Percentiles rank a stretch among this genome's conserved stretches.
Conservation (phyloP, 768 basidiomycete genomes). For the Cantharellus anzutake region DNA sequence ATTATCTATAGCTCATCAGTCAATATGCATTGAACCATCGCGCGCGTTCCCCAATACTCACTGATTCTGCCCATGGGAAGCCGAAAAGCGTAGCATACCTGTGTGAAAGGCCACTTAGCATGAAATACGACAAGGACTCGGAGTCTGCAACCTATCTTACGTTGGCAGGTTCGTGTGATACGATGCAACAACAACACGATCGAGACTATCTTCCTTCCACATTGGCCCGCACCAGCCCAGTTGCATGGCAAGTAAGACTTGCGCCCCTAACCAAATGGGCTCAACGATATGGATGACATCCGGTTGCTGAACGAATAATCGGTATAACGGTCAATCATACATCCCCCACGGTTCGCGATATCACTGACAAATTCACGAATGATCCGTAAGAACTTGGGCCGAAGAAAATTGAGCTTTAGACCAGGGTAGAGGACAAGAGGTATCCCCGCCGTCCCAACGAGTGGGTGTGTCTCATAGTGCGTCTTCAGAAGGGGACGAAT, state of each 20-base stretch:
- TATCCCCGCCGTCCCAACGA: slow-evolving; percentile 23
- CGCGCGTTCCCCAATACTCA: not conserved
- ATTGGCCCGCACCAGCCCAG: slow-evolving; percentile 19
- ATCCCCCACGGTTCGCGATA: not conserved
- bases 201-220: not conserved
- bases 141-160: slow-evolving; percentile 9
- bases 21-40: not conserved
- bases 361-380: slow-evolving; percentile 17
- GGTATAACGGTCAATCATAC: not conserved
- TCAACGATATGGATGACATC: slow-evolving; percentile 28
- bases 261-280: slow-evolving; percentile 29
- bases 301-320: slow-evolving; percentile 11
- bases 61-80: slow-evolving; percentile 18
- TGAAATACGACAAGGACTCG: not conserved
- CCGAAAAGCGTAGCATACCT: slow-evolving; percentile 25
- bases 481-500: not conserved
- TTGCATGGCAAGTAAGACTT: slow-evolving; percentile 22
- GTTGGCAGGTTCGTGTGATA: slow-evolving; percentile 24
- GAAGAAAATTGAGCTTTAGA: slow-evolving; percentile 23
- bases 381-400: slow-evolving; percentile 20
- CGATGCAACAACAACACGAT: slow-evolving; percentile 17
- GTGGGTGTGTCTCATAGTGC: slow-evolving; percentile 18
- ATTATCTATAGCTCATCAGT: slow-evolving; percentile 14
- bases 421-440: slow-evolving; percentile 24
- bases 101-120: not conserved